Evolutionary conservation across 345 rosid genomes (phyloP).

Genomic region (Eucalyptus paniculata): DNA sequence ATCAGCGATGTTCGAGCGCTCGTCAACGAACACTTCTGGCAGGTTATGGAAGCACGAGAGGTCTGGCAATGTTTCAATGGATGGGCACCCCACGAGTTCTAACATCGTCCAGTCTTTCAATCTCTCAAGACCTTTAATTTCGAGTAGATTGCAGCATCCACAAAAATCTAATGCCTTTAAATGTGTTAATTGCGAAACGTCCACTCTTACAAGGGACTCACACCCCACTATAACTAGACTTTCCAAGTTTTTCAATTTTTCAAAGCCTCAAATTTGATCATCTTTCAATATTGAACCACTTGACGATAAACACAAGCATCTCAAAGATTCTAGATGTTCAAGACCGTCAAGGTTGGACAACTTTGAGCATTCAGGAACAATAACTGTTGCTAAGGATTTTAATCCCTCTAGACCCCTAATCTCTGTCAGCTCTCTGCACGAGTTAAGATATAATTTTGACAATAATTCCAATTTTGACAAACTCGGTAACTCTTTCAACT

Average conservation of each 20-base stretch:
- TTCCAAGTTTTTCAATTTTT: no score
- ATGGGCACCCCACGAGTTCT: neutral
- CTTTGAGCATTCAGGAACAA: fast-evolving
- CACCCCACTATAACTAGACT: fast-evolving
- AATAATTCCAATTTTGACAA: neutral
- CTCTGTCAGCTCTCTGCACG: neutral
- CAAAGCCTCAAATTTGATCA: no score
- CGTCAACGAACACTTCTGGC: fast-evolving
- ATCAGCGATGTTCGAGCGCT: neutral
- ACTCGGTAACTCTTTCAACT: neutral
- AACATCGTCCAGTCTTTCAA: fast-evolving
- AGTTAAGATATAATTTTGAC: fast-evolving
- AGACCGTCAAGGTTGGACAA: neutral
- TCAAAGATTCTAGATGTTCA: neutral
- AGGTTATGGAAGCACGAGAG: neutral
- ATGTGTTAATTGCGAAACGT: no score
- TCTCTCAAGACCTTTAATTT: no score
- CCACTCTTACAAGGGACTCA: no score
- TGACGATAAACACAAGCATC: fast-evolving
- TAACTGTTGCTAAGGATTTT: fast-evolving
- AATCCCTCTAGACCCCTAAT: neutral
- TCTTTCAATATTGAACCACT: no score
- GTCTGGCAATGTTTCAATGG: neutral
- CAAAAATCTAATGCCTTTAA: fast-evolving
- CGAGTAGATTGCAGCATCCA: no score